A percentile compares a stretch with the other conserved stretches of the same genome.
phyloP scores from a whole-genome alignment of 495 filamentous ascomycete species.

The Hyphodiscus hymeniophilus region DNA sequence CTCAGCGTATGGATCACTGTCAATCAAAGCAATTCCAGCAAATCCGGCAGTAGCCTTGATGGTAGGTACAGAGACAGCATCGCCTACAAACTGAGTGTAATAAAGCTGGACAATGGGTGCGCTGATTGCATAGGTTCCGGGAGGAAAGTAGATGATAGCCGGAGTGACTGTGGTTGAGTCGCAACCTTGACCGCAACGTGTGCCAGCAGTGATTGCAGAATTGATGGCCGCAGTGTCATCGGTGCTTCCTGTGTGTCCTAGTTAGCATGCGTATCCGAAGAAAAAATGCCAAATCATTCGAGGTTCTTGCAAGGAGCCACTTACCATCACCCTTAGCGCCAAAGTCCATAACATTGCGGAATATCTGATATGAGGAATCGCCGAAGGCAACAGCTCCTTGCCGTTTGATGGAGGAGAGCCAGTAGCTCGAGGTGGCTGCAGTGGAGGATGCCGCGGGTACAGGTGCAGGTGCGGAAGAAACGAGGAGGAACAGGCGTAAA shows the following conservation, averaged over 20 bases:
- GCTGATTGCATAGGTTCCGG: constrained; percentile 54
- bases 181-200: constrained; percentile 70
- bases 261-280: constrained; percentile 2
- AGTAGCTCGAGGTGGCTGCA: constrained; percentile 8
- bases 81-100: constrained; percentile 45
- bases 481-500: constrained; percentile 19
- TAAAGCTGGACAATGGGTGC: constrained; percentile 53
- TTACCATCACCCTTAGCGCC: constrained; percentile 53
- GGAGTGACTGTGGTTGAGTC: constrained; percentile 67
- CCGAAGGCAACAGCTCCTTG: constrained; percentile 63
- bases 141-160: constrained; percentile 51
- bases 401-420: constrained; percentile 43
- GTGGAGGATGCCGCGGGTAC: constrained; percentile 15
- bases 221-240: constrained; percentile 89
- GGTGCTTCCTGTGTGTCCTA: constrained; percentile 33
- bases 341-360: constrained; percentile 81
- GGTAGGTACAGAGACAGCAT: constrained; percentile 51
- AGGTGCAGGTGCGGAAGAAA: constrained; percentile 16
- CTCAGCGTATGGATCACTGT: constrained; percentile 73
- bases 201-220: constrained; percentile 64
- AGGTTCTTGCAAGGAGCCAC: neutral
- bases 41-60: constrained; percentile 71
- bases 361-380: constrained; percentile 57
- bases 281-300: neutral
- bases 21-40: constrained; percentile 80